Base-by-base conservation (phyloP, 1,139 yeast species). In the Taphrina flavorubra region DNA sequence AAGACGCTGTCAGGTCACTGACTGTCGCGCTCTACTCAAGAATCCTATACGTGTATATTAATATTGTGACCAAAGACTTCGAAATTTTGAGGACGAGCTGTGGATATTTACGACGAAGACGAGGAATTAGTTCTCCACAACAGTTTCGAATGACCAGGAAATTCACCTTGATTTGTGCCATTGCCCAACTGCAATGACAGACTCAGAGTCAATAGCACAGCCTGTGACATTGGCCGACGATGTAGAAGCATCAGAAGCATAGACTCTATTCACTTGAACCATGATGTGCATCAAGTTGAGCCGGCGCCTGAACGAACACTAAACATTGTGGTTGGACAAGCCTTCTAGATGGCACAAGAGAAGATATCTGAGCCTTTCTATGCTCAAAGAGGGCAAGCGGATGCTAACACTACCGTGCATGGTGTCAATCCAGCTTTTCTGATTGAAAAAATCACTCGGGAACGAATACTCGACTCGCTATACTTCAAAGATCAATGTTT, bases 401-500 rank as follows among this genome's bases (percentile, higher is more conserved):
- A 44, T 8, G 61, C 60, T 36, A 57, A 63, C 53, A 37, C 56
- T 25, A 53, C 67, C 31, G 51, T 63, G 10, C 67, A 63, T 44
- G 67, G 67, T 51, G 67, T 63, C 46, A 63, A 63, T 46, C 67
- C 67, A 10, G 67, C 67, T 70, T 57, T 69, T 14, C 77, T 87
- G 53, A 79, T 89, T 6, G 94, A 88, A 74, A 87, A 88, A 70
- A 88, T 89, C 70, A 79, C 87, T 39, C 79, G 92, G 66, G 91
- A 88, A 73, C 79, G 90, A 49, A 86, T 89, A 10, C 83, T 84
- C 65, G 92, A 87, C 73, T 85, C 89, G 1, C 74, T 86, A 6
- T 89, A 88, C 76, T 89, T 89, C 84, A 87, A 88, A 71, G 86
- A 85, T 72, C 79, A 84, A 70, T 84, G 90, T 68, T 85, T 83